phyloP scores from a whole-genome alignment of 352 stramenopile genomes.

The Saprolegnia diclina region DNA sequence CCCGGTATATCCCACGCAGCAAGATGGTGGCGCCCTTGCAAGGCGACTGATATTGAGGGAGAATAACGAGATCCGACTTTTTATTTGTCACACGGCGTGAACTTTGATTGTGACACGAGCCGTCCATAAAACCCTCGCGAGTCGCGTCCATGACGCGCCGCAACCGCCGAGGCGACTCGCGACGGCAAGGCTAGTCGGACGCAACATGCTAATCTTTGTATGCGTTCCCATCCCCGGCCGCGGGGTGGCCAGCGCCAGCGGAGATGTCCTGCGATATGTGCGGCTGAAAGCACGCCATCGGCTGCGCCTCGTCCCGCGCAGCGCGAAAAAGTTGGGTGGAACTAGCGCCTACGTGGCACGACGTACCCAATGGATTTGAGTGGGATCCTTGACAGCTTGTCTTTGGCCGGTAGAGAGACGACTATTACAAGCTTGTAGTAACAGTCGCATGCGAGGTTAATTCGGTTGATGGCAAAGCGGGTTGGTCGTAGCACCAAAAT shows the following conservation, averaged over 20 bases:
- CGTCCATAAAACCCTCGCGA: conserved; percentile 4
- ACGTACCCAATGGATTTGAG: neutral
- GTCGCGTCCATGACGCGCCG: conserved; percentile 7
- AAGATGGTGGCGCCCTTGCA: neutral
- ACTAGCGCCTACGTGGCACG: neutral
- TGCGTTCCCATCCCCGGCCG: no score
- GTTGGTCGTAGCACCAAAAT: no score
- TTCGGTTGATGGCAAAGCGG: no score
- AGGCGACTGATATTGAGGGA: neutral
- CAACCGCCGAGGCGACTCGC: neutral
- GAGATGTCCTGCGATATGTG: no score
- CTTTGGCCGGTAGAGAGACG: neutral
- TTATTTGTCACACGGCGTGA: neutral
- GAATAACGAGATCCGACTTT: neutral
- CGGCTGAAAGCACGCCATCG: no score
- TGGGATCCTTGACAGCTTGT: neutral
- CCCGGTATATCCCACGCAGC: neutral
- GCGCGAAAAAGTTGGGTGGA: neutral
- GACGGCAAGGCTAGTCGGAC: neutral
- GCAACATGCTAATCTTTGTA: neutral
- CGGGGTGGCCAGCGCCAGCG: no score
- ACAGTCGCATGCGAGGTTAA: no score
- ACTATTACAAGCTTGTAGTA: no score
- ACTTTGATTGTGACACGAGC: neutral
- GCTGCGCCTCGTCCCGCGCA: no score